Evolutionary conservation across 2,329 filamentous ascomycete genomes (phyloP), one percentile per base, ranked within the genome.

Genomic region (Ophiostoma himal-ulmi): DNA sequence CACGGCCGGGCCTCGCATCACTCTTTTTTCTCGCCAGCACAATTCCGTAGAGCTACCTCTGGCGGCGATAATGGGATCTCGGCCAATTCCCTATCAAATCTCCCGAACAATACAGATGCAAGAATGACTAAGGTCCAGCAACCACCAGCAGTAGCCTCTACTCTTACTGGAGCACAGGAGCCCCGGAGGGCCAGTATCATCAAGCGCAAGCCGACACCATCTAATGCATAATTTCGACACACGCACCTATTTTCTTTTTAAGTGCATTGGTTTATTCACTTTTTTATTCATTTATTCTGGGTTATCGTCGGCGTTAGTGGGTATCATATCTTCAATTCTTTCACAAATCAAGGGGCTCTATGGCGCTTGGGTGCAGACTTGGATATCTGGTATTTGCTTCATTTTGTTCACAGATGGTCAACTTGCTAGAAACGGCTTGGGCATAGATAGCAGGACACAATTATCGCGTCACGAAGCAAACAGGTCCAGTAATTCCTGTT

Each of bases 11-110:
- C 17, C 11, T 8, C 65, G 0, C 65, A 68, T 48, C 70, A 70
- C 44, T 41, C 44, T 20, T 69, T 71, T 17, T 70, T 71, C 30
- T 70, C 70, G 20, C 70, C 70, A 11, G 65, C 68, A 17, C 65
- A 70, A 13, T 70, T 70, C 66, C 70, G 65, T 11, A 34, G 11
- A 36, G 5, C 37, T 7, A 41, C 34, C 20, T 39, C 34, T 17
- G 34, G 30, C 17, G 20, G 10, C 3, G 34, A 14, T 1, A 37
- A 34, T 26, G 34, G 36, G 22, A 41, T 13, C 3, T 65, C 62
- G 20, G 36, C 34, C 13, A 17, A 64, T 20, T 17, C 62, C 20
- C 36, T 41, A 10, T 34, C 62, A 2, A 22, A 62, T 17, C 22
- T 62, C 5, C 62, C 62, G 6, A n/a, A 2, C n/a, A 26, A 26